These are phyloP conservation scores for Hippophae rhamnoides DNA, from an alignment of 306 rosid species.

Conservation along the genomic window DNA sequence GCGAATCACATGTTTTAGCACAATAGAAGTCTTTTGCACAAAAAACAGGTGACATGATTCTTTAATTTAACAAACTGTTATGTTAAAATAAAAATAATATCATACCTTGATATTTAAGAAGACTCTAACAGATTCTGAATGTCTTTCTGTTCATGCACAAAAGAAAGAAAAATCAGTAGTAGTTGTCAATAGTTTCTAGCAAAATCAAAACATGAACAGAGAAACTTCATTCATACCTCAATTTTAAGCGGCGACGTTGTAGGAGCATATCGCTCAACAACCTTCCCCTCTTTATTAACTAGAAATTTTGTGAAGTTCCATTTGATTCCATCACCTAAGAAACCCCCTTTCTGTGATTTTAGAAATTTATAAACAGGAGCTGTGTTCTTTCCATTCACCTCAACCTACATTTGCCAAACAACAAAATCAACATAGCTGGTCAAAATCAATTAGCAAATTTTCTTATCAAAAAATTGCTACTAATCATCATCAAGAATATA, in stretches of 20 bases:
- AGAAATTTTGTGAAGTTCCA: conserved; percentile 97
- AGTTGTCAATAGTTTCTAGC: not conserved
- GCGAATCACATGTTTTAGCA: no score
- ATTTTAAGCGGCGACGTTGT: conserved; percentile 73
- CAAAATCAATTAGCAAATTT: no score
- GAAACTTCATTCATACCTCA: conserved; percentile 44
- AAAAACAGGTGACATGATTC: no score
- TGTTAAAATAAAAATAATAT: no score
- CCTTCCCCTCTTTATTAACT: conserved; percentile 70
- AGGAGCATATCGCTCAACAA: conserved; percentile 83
- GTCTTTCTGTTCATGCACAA: conserved; percentile 64
- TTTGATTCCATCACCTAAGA: conserved; percentile 76
- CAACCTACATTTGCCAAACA: conserved; percentile 33
- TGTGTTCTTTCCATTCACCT: conserved; percentile 73
- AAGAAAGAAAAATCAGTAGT: conserved; percentile 4
- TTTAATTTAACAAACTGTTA: no score
- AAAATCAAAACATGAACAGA: not conserved
- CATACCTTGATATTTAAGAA: conserved; percentile 25
- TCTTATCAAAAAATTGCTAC: no score
- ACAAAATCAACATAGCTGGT: not conserved
- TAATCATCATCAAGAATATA: no score
- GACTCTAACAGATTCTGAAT: conserved; percentile 50
- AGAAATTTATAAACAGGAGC: conserved; percentile 63
- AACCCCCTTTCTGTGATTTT: conserved; percentile 59
- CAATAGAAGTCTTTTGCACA: no score